Percentiles rank a stretch among this genome's conserved stretches.
Evolutionary conservation across 345 rosid genomes (phyloP).

Genomic region (Abelmoschus esculentus): DNA sequence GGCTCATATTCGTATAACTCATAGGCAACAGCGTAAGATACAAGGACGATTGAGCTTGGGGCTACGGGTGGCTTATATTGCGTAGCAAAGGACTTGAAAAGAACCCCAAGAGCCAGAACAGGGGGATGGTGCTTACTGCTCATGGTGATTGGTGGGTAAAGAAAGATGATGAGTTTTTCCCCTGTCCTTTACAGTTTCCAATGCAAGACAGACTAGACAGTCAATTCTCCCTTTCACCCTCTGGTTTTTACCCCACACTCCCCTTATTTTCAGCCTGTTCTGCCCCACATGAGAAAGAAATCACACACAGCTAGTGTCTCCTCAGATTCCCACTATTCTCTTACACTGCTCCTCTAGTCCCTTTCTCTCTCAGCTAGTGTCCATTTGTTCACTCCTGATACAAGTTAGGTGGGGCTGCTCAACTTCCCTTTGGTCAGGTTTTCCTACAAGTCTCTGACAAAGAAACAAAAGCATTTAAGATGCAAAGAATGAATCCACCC

Average conservation of each 20-base stretch:
- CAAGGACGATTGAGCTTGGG: not conserved
- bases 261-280: conserved; percentile 15
- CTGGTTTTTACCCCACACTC: not conserved
- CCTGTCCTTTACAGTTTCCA: conserved; percentile 25
- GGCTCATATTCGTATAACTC: too few species aligned
- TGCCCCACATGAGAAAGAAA: conserved; percentile 27
- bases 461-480: conserved; percentile 3
- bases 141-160: conserved; percentile 16
- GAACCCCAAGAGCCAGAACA: conserved; percentile 6
- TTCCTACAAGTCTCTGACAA: conserved; percentile 16
- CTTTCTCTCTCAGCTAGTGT: conserved; percentile 12
- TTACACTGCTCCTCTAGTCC: not conserved
- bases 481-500: conserved; percentile 9
- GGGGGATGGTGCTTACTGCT: not conserved
- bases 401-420: conserved; percentile 74
- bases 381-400: conserved; percentile 17
- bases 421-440: conserved; percentile 50
- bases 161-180: conserved; percentile 24
- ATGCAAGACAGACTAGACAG: conserved; percentile 16
- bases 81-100: not conserved
- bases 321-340: conserved; percentile 19
- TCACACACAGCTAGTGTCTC: conserved; percentile 19
- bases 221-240: conserved; percentile 5
- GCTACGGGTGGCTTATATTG: conserved; percentile 14
- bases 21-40: too few species aligned